A percentile compares a stretch with the other conserved stretches of the same genome.
Evolutionary conservation across 495 filamentous ascomycete genomes (phyloP).

Genomic region (Stereocaulon alpinum): DNA sequence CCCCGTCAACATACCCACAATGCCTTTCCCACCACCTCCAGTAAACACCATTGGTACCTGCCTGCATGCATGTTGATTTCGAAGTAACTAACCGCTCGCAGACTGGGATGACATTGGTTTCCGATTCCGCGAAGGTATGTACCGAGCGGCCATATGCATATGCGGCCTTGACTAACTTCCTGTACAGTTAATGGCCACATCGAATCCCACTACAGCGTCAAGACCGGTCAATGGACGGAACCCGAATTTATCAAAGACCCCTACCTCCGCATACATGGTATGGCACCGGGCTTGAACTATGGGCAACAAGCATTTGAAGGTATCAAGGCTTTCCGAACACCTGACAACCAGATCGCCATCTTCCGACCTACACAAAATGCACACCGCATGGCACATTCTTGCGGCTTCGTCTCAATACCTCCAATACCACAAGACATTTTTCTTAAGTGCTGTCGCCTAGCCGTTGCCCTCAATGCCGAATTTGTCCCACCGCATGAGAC

Average conservation of each 20-base stretch:
- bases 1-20: conserved; percentile 22
- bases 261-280: conserved; percentile 73
- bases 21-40: conserved; percentile 70
- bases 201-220: conserved; percentile 59
- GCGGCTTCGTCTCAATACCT: conserved; percentile 69
- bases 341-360: conserved; percentile 51
- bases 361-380: conserved; percentile 80
- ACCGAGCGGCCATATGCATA: background rate
- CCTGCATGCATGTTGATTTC: background rate
- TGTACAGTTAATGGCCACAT: conserved; percentile 64
- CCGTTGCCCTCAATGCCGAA: conserved; percentile 75
- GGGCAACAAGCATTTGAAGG: conserved; percentile 92
- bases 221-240: conserved; percentile 62
- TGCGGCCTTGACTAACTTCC: conserved; percentile 10
- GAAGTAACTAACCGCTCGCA: conserved; percentile 47
- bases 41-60: conserved; percentile 60
- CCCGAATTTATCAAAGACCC: conserved; percentile 67
- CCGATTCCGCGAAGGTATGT: conserved; percentile 70
- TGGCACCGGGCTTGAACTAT: conserved; percentile 86
- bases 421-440: conserved; percentile 63
- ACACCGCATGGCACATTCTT: conserved; percentile 64
- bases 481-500: conserved; percentile 78
- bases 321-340: conserved; percentile 75
- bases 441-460: conserved; percentile 59
- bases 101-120: conserved; percentile 92